Evolutionary conservation across 495 filamentous ascomycete genomes (phyloP).

Genomic region (Aspergillus olivimuriae): DNA sequence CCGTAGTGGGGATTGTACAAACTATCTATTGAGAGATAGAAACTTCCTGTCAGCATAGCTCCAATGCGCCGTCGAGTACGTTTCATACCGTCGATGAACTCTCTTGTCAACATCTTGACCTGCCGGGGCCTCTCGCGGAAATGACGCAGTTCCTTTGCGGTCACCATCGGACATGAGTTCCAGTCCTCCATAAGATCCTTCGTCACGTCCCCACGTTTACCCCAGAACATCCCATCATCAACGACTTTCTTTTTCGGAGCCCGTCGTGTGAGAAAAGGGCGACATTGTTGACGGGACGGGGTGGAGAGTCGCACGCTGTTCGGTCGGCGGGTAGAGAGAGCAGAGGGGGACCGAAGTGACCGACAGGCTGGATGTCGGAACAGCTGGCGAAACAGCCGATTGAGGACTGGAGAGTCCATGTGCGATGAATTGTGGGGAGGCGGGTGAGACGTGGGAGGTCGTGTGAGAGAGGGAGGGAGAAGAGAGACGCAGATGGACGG

Average conservation of each 20-base stretch:
- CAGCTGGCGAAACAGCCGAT: slow-evolving; percentile 74
- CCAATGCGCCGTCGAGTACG: no score
- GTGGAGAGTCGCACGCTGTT: slow-evolving; percentile 16
- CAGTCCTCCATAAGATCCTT: slow-evolving; percentile 75
- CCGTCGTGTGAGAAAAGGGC: slow-evolving; percentile 37
- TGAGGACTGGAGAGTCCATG: slow-evolving; percentile 82
- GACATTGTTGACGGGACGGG: slow-evolving; percentile 29
- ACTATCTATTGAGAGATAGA: slow-evolving; percentile 54
- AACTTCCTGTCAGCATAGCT: not conserved
- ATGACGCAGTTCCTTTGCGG: slow-evolving; percentile 64
- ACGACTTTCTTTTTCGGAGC: slow-evolving; percentile 25
- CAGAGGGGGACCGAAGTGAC: slow-evolving; percentile 35
- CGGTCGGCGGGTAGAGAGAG: slow-evolving; percentile 10
- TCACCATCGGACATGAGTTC: slow-evolving; percentile 72
- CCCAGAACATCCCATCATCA: slow-evolving; percentile 53
- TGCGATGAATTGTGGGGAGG: not conserved
- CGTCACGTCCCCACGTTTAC: slow-evolving; percentile 68
- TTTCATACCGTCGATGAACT: slow-evolving; percentile 87
- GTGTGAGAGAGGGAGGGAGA: slow-evolving; percentile 1
- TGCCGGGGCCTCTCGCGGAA: slow-evolving; percentile 70
- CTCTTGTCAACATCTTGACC: slow-evolving; percentile 93
- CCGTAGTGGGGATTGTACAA: slow-evolving; percentile 97
- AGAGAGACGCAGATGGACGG: slow-evolving; percentile 6
- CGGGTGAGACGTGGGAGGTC: slow-evolving; percentile 5
- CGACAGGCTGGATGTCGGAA: slow-evolving; percentile 65